A percentile compares a stretch with the other conserved stretches of the same genome.
phyloP scores from a whole-genome alignment of 2,329 filamentous ascomycete genomes.

The Aspergillus ruber region DNA sequence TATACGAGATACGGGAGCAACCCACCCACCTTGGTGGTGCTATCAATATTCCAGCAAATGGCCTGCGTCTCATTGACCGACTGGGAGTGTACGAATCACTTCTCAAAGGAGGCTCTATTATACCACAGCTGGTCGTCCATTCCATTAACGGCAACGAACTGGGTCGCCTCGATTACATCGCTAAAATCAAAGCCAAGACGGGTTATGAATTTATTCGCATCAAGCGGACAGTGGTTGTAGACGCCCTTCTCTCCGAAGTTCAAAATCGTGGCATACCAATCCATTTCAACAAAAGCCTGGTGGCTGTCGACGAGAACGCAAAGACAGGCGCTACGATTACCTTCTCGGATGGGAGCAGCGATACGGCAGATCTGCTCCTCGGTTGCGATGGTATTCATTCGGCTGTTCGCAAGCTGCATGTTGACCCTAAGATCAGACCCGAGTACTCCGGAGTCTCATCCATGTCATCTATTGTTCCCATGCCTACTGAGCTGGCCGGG shows the following conservation, averaged over 20 bases:
- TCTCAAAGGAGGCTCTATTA: conserved; percentile 6
- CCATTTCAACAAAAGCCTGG: conserved; percentile 15
- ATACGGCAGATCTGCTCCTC: conserved; percentile 15
- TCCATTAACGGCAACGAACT: conserved; percentile 11
- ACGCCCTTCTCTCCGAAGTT: conserved; percentile 15
- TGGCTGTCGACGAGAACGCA: conserved; percentile 12
- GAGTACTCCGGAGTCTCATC: conserved; percentile 28
- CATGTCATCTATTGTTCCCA: conserved; percentile 11
- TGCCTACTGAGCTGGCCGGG: neutral
- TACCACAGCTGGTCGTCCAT: conserved; percentile 9
- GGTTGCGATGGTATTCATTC: conserved; percentile 39
- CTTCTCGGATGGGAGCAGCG: conserved; percentile 12
- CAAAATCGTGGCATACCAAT: conserved; percentile 15
- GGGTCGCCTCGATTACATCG: conserved; percentile 8
- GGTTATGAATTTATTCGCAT: conserved; percentile 21
- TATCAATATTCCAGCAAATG: conserved; percentile 24
- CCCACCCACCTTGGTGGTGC: conserved; percentile 27
- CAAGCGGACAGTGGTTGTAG: conserved; percentile 20
- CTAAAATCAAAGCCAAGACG: neutral
- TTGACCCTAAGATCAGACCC: conserved; percentile 21
- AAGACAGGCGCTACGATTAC: conserved; percentile 5
- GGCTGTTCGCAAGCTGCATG: conserved; percentile 23
- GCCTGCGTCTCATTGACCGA: conserved; percentile 20
- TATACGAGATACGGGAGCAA: conserved; percentile 25
- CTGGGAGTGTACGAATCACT: conserved; percentile 17